A percentile compares a stretch with the other conserved stretches of the same genome.
phyloP scores from a whole-genome alignment of 2,329 filamentous ascomycete species.

The Fusarium sp. region DNA sequence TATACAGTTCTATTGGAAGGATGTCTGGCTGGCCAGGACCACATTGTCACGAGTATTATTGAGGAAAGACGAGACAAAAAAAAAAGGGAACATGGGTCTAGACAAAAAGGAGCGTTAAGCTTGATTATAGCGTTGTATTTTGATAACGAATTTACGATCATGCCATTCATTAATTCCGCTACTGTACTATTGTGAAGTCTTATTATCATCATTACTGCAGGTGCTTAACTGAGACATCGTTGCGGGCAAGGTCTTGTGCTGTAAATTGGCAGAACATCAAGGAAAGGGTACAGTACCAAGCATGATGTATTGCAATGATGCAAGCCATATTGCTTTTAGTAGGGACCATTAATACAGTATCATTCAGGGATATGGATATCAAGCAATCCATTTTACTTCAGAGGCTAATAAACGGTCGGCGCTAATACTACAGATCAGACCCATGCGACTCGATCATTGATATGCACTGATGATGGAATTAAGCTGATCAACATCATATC shows the following conservation, averaged over 20 bases:
- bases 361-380: neutral
- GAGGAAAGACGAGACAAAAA: neutral
- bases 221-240: neutral
- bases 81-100: conserved; percentile 21
- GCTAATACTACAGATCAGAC: conserved; percentile 17
- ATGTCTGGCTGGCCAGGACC: conserved; percentile 36
- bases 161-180: neutral
- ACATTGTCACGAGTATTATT: neutral
- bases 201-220: neutral
- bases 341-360: neutral
- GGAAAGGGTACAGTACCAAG: neutral
- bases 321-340: neutral
- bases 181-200: neutral
- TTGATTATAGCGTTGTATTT: conserved; percentile 16
- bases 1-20: neutral
- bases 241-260: neutral
- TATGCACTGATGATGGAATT: conserved; percentile 37
- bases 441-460: conserved; percentile 13
- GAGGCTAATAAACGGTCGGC: conserved; percentile 18
- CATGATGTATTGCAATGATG: neutral
- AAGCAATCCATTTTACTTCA: neutral
- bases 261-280: neutral
- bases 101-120: conserved; percentile 29
- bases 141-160: conserved; percentile 6
- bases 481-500: conserved; percentile 21